Base-by-base conservation (phyloP, 257 asterid species). In the Thymus quinquecostatus region DNA sequence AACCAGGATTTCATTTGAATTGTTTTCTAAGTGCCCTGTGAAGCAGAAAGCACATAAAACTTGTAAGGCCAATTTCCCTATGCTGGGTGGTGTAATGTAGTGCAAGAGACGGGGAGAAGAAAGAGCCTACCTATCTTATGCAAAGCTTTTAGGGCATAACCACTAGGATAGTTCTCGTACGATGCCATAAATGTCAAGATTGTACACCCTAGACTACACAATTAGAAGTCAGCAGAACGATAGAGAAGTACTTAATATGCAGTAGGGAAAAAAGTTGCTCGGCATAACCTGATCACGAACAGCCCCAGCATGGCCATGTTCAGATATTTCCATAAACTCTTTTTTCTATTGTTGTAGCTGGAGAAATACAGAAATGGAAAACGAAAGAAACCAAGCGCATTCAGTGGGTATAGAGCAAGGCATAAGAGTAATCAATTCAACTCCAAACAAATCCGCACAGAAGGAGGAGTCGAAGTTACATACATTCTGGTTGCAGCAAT, bases 401-500 rank as follows among this genome's bases (percentile, higher is more conserved):
- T 58, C 57, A 60, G 47, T 61, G 12, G 29, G 29, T 30, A 47
- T 51, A 59, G 45, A 34, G 44, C 59, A 44, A 74, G 41, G 40
- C 36, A 58, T 7, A 66, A 1, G 64, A 60, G 60, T 70, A 30
- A 10, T 43, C 50, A 63, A 5, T 38, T 12, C 13, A 56, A 62
- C 48, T 40, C 21, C 34, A 48, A 28, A 51, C 47, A 62, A 36
- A 38, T 53, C 14, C 32, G 44, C 33, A 43, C 48, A 3, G 5
- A 59, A 68, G 33, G 3, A 41, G 40, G 66, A 21, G 21, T 21
- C 21, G 21, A 82, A 64, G 70, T 32, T 30, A 72, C 89, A 32
- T 89, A 94, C 99, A 94, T 74, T 85, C 99, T 89, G 82, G 81
- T 81, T 63, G 99, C 97, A 76, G 97, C 93, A 82, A 91, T 38